Evolutionary conservation across 1,139 yeast species (phyloP), one percentile per base, ranked within the genome.

Genomic region (Blastobotrys petasosporus): DNA sequence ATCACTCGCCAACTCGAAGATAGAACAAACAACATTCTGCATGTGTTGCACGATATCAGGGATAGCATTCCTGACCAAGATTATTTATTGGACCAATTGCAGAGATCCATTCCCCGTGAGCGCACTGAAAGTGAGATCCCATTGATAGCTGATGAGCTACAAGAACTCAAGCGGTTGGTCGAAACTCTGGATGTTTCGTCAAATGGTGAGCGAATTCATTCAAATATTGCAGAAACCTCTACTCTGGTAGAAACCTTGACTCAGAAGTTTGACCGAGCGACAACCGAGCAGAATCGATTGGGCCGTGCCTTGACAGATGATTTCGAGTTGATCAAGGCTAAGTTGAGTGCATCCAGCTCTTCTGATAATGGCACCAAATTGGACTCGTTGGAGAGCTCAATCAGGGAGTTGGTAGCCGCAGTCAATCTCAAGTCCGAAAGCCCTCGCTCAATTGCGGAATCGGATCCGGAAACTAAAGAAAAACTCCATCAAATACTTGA

Each of bases 81-180:
- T 3, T 28, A 33, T 23, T 6, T 33, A 5, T 20, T 42, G 37
- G 45, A 42, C 32, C 25, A 23, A 25, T 15, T 42, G n/a, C 28
- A 37, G 33, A 32, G 37, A 32, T 41, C 41, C 37, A 41, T 42
- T 33, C 41, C 37, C 37, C 41, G 41, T 10, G 32, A 32, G 10
- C 31, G 31, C 15, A 41, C 25, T 13, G 41, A 37, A 16, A 32
- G 37, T 12, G 32, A 32, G 8, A 6, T 37, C 20, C 11, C 11
- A 6, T 32, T 23, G n/a, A 37, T 42, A n/a, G n/a, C 33, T 10
- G 39, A 42, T 25, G 41, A 37, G 16, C 13, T 42, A 4, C 13
- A 32, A 5, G 38, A 32, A 3, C 31, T 42, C 12, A 4, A 8
- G 3, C 35, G 35, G 10, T 5, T 35, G 9, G 20, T n/a, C 5